phyloP scores from a whole-genome alignment of 169 alveolate genomes.

The Cryptosporidium canis region DNA sequence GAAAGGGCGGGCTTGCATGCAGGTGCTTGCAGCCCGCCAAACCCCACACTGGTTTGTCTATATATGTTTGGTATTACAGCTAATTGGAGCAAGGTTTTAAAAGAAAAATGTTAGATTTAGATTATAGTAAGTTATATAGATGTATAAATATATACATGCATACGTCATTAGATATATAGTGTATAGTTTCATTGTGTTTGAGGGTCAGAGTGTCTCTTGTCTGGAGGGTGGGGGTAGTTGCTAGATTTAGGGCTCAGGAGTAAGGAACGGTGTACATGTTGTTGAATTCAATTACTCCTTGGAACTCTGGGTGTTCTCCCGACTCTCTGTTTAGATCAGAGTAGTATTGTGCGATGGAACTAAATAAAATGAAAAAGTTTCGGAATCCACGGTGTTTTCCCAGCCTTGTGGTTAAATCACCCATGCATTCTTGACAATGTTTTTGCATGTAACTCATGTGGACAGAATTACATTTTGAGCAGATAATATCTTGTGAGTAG shows the following conservation, averaged over 20 bases:
- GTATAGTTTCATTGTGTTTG: too few species aligned
- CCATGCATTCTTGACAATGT: conserved; percentile 36
- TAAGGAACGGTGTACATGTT: not conserved
- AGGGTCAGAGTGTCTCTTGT: too few species aligned
- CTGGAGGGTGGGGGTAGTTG: too few species aligned
- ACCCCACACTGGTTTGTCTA: not conserved
- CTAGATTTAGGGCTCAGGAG: too few species aligned
- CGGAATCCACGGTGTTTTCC: not conserved
- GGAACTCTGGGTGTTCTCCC: not conserved
- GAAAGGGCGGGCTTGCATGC: not conserved
- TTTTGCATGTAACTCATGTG: conserved; percentile 24
- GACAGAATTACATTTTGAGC: conserved; percentile 30
- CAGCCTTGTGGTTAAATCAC: conserved; percentile 52
- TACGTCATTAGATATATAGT: too few species aligned
- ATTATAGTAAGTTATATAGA: conserved; percentile 3
- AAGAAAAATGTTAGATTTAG: not conserved
- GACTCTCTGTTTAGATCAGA: not conserved
- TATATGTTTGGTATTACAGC: not conserved
- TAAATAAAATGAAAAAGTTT: conserved; percentile 21
- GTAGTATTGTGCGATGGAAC: conserved; percentile 12
- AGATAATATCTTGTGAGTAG: conserved; percentile 49
- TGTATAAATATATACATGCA: too few species aligned
- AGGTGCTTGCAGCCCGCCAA: not conserved
- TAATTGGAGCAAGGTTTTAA: not conserved
- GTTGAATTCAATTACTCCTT: conserved; percentile 22